Evolutionary conservation across 805 yeast species (phyloP), one percentile per base, ranked within the genome.

Genomic region (Pichia occidentalis): DNA sequence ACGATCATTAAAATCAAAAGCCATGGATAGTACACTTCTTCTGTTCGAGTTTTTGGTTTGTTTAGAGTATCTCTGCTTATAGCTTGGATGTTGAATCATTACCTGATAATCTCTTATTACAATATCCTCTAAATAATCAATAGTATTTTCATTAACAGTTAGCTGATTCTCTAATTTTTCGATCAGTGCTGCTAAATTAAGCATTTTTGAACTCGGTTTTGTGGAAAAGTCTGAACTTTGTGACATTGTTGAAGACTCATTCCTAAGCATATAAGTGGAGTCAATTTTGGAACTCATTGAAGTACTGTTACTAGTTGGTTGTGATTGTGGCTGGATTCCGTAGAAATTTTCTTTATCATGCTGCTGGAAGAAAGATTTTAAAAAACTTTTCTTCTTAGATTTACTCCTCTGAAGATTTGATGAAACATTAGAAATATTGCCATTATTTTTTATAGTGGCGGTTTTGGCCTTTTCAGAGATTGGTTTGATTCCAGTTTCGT

Each of bases 61-160:
- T n/a, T 45, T 47, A 1, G 61, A 54, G n/a, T 51, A 42, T 17
- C 54, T 42, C 23, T 46, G 46, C 28, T 46, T 51, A 37, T 48
- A 45, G 8, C 34, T 24, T 22, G 45, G 47, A 11, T 37, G 26
- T n/a, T 36, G 34, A 12, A 40, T 40, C 13, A 54, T 24, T 44
- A 59, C 69, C 49, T 78, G 82, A 32, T 80, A 70, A 52, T 83
- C 88, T 47, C 77, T 81, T 20, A 80, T 69, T 3, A 83, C 76
- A 52, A 86, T 64, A 3, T 85, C 85, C 55, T 85, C 76, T 40
- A 83, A 57, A 7, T 79, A 61, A 56, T 82, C 90, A 42, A 76
- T 67, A 46, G 76, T 40, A 0, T 25, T 70, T 10, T 50, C 51
- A 7, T 43, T 36, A 3, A 38, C 24, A 18, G 10, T 19, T 10